phyloP scores from a whole-genome alignment of 768 basidiomycete genomes.

The Tephrocybe sp. region DNA sequence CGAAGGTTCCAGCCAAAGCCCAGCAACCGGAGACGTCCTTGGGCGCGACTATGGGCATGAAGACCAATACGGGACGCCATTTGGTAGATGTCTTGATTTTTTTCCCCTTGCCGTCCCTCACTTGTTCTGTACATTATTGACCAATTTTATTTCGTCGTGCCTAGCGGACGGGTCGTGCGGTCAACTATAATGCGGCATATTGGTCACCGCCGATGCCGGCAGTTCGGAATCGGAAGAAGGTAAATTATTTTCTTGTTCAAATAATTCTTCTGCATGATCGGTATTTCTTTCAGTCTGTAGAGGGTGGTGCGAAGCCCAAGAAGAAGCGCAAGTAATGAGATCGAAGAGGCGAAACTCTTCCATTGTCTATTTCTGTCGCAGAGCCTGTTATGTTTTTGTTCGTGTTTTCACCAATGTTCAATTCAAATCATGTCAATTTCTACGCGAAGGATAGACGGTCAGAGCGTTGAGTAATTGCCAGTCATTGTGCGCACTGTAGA shows the following conservation, averaged over 20 bases:
- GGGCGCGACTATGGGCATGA: not conserved
- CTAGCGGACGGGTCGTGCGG: not conserved
- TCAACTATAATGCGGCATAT: not conserved
- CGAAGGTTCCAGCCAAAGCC: not conserved
- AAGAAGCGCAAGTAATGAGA: constrained; percentile 13
- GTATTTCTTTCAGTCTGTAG: not conserved
- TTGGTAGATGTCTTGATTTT: constrained; percentile 10
- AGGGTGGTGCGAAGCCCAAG: constrained; percentile 3
- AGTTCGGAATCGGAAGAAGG: constrained; percentile 6
- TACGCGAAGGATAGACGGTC: no score
- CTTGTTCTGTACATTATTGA: not conserved
- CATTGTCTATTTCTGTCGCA: no score
- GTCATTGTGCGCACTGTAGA: no score
- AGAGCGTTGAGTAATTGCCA: no score
- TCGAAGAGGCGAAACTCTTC: no score
- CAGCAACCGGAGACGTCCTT: no score
- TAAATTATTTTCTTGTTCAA: not conserved
- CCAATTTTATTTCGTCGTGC: not conserved
- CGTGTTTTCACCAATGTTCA: no score
- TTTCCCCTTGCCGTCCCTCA: not conserved
- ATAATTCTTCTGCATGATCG: not conserved
- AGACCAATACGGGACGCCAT: constrained; percentile 7
- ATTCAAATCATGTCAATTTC: no score
- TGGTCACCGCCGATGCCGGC: not conserved
- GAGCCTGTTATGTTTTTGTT: no score